These are phyloP conservation scores for Oryza punctata DNA, from an alignment of 176 grass and related monocot genomes.

Conservation along the genomic window DNA sequence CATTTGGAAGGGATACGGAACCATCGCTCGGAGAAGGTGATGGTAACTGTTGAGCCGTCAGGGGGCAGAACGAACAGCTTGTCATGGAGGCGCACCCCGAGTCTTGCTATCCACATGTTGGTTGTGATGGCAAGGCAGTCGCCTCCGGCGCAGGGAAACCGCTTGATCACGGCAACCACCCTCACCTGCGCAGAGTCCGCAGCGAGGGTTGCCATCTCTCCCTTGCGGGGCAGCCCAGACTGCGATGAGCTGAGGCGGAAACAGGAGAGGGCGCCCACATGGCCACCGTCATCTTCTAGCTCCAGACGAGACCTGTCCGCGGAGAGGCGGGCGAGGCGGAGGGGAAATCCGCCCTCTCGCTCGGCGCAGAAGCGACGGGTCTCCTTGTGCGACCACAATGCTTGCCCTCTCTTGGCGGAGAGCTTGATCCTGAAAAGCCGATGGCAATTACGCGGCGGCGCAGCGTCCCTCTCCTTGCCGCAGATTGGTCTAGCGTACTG, in stretches of 20 bases:
- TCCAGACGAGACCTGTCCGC: neutral
- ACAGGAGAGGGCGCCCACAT: neutral
- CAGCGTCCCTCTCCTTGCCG: neutral
- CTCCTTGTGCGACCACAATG: neutral
- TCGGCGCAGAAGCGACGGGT: neutral
- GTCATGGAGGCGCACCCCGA: neutral
- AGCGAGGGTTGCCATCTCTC: neutral
- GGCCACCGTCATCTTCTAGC: neutral
- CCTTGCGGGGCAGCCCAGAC: neutral
- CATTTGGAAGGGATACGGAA: neutral
- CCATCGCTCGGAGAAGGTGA: neutral
- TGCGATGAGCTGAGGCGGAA: neutral
- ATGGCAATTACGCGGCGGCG: neutral
- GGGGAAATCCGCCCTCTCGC: neutral
- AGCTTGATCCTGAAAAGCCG: neutral
- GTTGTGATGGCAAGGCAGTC: neutral
- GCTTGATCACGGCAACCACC: neutral
- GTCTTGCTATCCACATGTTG: neutral
- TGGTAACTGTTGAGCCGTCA: neutral
- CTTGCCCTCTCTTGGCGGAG: neutral
- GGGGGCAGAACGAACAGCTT: neutral
- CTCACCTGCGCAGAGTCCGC: neutral
- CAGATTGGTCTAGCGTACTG: neutral
- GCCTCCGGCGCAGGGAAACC: neutral
- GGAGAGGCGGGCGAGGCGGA: neutral